Evolutionary conservation across 345 rosid genomes (phyloP).

Genomic region (Camelina sativa): DNA sequence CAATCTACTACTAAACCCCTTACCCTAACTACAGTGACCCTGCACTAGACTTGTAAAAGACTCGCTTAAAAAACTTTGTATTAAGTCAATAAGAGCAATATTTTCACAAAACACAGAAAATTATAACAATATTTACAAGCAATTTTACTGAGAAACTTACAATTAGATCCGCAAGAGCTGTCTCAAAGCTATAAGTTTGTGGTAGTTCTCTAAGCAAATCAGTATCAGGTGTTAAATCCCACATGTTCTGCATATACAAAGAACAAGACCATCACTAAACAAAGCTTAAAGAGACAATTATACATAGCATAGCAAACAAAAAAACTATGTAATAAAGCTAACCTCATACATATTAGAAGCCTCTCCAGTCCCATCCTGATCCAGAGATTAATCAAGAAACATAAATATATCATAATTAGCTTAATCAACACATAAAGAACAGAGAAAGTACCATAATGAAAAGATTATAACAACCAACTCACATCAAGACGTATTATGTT

Average conservation of each 20-base stretch:
- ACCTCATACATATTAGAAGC: conserved; percentile 55
- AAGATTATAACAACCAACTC: neutral
- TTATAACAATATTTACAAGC: neutral
- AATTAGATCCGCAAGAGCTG: conserved; percentile 73
- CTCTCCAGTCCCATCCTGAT: conserved; percentile 61
- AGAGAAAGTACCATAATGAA: neutral
- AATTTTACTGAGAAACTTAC: conserved; percentile 44
- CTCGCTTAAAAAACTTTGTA: neutral
- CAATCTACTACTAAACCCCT: neutral
- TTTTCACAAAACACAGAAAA: neutral
- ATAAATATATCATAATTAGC: neutral
- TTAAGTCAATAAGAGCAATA: neutral
- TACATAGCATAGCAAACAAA: neutral
- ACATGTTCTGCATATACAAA: conserved; percentile 58
- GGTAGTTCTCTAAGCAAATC: conserved; percentile 62
- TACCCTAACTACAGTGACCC: neutral
- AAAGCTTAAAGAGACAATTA: neutral
- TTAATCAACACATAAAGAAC: neutral
- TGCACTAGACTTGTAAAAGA: neutral
- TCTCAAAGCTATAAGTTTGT: conserved; percentile 63
- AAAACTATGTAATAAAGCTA: neutral
- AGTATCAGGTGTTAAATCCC: conserved; percentile 80
- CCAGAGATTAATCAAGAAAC: neutral
- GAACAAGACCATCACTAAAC: conserved; percentile 3
- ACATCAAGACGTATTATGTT: conserved; percentile 59